Conservation (phyloP, 2,329 filamentous ascomycete species). For the Raffaelea ambrosiae region DNA sequence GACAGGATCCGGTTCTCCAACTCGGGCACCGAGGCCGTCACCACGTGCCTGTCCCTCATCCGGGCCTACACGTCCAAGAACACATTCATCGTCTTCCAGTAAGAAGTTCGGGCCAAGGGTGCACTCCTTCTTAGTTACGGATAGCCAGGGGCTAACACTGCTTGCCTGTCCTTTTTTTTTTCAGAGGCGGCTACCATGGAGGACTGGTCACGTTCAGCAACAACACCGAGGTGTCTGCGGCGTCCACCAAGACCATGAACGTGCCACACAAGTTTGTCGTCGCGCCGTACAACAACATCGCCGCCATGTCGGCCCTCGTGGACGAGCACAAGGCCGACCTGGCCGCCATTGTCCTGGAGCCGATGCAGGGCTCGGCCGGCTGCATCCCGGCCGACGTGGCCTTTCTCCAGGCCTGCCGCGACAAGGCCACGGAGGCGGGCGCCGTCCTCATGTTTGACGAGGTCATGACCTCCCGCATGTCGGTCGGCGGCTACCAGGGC, state of each 20-base stretch:
- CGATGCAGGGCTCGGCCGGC: conserved; percentile 55
- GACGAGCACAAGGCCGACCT: conserved; percentile 24
- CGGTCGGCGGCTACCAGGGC: conserved; percentile 46
- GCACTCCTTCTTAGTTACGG: too few species aligned
- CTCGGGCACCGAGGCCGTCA: conserved; percentile 56
- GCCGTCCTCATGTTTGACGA: conserved; percentile 60
- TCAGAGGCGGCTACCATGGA: conserved; percentile 40
- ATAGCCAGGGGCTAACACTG: too few species aligned
- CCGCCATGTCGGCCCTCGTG: conserved; percentile 40
- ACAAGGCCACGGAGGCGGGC: conserved; percentile 38
- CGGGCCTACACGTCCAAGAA: background rate
- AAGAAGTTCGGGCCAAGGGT: too few species aligned
- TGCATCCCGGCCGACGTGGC: conserved; percentile 37
- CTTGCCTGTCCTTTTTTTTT: too few species aligned
- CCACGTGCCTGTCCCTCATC: conserved; percentile 3
- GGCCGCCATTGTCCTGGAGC: conserved; percentile 56
- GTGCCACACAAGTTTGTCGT: conserved; percentile 26
- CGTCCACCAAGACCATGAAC: conserved; percentile 34
- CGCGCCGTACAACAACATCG: conserved; percentile 51
- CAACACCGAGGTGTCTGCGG: conserved; percentile 23
- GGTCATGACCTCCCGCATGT: conserved; percentile 58
- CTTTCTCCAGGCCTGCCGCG: conserved; percentile 36
- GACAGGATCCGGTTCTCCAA: conserved; percentile 53
- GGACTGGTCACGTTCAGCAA: conserved; percentile 27
- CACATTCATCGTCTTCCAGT: background rate